Evolutionary conservation across 257 asterid species (phyloP).

Genomic region (Mitragyna speciosa): DNA sequence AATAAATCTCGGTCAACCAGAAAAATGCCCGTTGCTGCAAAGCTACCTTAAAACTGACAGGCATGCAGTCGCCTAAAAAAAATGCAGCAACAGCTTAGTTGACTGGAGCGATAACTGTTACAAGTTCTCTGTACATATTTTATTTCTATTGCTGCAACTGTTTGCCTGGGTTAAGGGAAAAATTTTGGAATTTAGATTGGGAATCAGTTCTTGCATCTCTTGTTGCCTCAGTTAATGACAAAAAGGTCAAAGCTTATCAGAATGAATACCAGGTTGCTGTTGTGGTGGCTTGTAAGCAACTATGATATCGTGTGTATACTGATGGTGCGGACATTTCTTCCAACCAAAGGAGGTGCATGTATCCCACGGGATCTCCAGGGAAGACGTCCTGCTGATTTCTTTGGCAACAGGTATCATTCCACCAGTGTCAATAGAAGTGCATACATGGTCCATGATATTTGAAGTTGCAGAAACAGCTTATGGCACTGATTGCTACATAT

Average conservation of each 20-base stretch:
- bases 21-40: background rate
- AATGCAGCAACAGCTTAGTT: background rate
- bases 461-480: background rate
- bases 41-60: background rate
- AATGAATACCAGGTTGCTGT: background rate
- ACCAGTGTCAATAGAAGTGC: background rate
- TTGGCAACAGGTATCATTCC: background rate
- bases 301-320: no score
- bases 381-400: background rate
- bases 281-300: background rate
- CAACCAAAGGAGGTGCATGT: background rate
- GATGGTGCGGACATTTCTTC: no score
- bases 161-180: background rate
- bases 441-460: background rate
- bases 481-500: background rate
- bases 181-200: background rate
- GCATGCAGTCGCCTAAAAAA: background rate
- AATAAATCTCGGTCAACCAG: constrained; percentile 20
- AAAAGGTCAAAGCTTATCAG: background rate
- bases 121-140: background rate
- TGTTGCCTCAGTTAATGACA: background rate
- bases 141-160: background rate
- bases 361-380: background rate
- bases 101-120: background rate
- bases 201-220: background rate